A percentile compares a stretch with the other conserved stretches of the same genome.
phyloP scores from a whole-genome alignment of 2,329 filamentous ascomycete species.

The Aspergillus sp. region DNA sequence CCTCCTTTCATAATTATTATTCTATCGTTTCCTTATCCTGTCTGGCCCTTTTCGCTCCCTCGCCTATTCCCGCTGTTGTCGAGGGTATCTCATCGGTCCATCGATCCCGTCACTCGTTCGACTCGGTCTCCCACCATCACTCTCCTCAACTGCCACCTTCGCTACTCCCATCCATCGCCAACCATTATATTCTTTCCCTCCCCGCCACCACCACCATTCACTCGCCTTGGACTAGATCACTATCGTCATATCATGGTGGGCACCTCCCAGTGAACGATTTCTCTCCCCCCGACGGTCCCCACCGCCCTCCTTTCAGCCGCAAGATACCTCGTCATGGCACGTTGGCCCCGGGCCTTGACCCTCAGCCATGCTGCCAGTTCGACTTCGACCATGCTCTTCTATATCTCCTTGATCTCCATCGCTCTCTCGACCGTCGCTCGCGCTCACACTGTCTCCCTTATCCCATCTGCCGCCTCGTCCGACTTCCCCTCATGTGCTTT shows the following conservation, averaged over 20 bases:
- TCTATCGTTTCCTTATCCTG: constrained; percentile 3
- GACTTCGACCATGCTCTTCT: constrained; percentile 9
- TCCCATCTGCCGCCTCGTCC: constrained; percentile 40
- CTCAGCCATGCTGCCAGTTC: constrained; percentile 6
- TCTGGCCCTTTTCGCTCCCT: constrained; percentile 4
- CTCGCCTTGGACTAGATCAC: neutral
- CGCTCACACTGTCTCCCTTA: constrained; percentile 30
- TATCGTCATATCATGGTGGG: constrained; percentile 19
- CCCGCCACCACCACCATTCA: neutral
- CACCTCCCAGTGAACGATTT: constrained; percentile 11
- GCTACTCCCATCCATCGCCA: neutral
- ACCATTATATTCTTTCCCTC: neutral
- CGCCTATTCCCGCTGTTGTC: neutral
- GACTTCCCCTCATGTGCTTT: constrained; percentile 65
- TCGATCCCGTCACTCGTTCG: constrained; percentile 6
- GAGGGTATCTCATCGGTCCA: neutral
- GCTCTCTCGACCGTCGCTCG: constrained; percentile 21
- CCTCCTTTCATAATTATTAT: neutral
- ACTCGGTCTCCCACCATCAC: neutral
- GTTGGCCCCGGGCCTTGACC: constrained; percentile 15
- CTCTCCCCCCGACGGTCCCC: constrained; percentile 18
- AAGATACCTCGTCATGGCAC: constrained; percentile 17
- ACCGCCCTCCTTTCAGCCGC: constrained; percentile 11
- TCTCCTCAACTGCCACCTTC: neutral
- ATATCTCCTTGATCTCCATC: constrained; percentile 19